phyloP scores from a whole-genome alignment of 2,329 filamentous ascomycete species.

The Bertia moriformis region DNA sequence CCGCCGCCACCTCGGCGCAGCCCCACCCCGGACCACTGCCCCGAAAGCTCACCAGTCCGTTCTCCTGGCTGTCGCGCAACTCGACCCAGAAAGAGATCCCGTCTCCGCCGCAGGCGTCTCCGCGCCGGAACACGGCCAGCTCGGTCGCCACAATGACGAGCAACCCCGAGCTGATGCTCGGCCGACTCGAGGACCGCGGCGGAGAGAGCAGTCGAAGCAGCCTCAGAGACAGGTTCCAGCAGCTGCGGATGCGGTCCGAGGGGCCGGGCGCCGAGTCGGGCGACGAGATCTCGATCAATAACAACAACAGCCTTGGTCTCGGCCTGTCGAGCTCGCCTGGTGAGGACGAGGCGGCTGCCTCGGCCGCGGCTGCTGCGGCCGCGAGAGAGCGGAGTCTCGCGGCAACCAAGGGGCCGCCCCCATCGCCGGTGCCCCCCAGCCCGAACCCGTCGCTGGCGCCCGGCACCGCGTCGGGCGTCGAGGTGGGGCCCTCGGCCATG shows the following conservation, averaged over 20 bases:
- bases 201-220: constrained; percentile 40
- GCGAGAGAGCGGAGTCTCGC: constrained; percentile 10
- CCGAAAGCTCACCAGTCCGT: constrained; percentile 75
- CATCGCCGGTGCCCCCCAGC: constrained; percentile 41
- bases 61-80: constrained; percentile 67
- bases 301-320: neutral
- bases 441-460: constrained; percentile 63
- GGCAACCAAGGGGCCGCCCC: constrained; percentile 16
- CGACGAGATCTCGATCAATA: constrained; percentile 25
- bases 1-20: constrained; percentile 14
- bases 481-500: constrained; percentile 58
- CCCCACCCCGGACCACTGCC: no score
- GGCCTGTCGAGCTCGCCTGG: neutral
- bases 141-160: constrained; percentile 67
- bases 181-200: constrained; percentile 57
- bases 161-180: constrained; percentile 67
- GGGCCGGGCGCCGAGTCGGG: constrained; percentile 35
- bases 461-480: constrained; percentile 71
- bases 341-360: neutral
- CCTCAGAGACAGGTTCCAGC: constrained; percentile 65
- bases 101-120: constrained; percentile 38
- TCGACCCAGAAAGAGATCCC: constrained; percentile 36
- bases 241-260: constrained; percentile 63
- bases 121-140: constrained; percentile 62
- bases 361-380: no score